Evolutionary conservation across 1,284 basidiomycete genomes (phyloP), one percentile per base, ranked within the genome.

Genomic region (Chondrostereum purpureum): DNA sequence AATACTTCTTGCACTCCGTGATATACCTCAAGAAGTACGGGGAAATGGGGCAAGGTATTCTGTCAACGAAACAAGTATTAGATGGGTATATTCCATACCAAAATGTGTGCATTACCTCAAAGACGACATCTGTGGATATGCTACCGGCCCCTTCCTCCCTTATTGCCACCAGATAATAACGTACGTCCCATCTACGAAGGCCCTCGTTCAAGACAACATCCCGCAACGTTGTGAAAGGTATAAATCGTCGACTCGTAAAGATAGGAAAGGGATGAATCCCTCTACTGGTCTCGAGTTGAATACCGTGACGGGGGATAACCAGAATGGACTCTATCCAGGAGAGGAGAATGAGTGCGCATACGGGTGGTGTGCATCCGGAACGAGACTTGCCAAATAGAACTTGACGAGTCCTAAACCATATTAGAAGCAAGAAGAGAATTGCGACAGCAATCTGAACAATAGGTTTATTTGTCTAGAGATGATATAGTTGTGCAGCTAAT

Each of bases 141-240:
- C 58, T 47, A 19, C 58, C 63, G 17, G 58, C 50, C 23, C 49
- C 51, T 12, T 61, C 57, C 10, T 61, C 55, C 14, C 65, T 62
- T 17, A 86, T 56, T 13, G 71, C 70, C 3, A 72, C 78, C 8
- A 88, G 63, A 56, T 86, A 88, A 55, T 77, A 85, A 12, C 77
- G 72, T 13, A 88, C 71, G 55, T 83, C 67, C 85, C 85, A 89
- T 43, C 82, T 64, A 6, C 62, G 68, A 13, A 88, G 61, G 2
- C 78, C 86, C 58, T 89, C 87, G 54, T 88, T 83, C 44, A 89
- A 80, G 24, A 88, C 55, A 27, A 85, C 67, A 50, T 86, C 82
- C 39, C 73, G 68, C 20, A 88, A 61, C 2, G 59, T 54, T 1
- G 67, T 57, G 22, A 71, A 57, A 5, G 82, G 78, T 52, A 89